Evolutionary conservation across 1,284 basidiomycete species (phyloP).

Genomic region (Melampsora larici-populina): DNA sequence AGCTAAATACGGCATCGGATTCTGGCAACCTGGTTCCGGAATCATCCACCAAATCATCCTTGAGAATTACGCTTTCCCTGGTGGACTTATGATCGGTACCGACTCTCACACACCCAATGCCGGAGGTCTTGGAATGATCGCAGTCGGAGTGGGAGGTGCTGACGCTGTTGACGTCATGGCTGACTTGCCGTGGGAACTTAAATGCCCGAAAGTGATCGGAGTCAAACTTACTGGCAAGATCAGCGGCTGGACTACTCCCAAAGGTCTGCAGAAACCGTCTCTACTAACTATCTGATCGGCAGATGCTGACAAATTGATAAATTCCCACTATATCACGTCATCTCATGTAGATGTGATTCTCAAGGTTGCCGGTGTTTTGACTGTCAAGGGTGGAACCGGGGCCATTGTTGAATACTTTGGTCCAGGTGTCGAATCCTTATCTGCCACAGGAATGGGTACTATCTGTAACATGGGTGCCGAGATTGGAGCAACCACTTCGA

Average conservation of each 20-base stretch:
- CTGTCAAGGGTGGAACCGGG: constrained; percentile 96
- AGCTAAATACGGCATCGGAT: constrained; percentile 98
- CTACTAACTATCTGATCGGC: neutral
- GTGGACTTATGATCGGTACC: constrained; percentile 98
- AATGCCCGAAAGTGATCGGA: constrained; percentile 98
- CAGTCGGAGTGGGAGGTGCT: constrained; percentile 98
- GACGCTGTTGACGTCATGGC: constrained; percentile 99
- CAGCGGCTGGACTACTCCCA: constrained; percentile 93
- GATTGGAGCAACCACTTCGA: constrained; percentile 95
- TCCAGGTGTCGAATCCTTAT: constrained; percentile 89
- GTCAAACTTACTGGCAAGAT: constrained; percentile 95
- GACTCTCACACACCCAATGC: constrained; percentile 99
- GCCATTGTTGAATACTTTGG: constrained; percentile 93
- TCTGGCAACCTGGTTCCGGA: constrained; percentile 99
- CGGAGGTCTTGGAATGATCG: constrained; percentile 97
- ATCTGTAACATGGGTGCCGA: constrained; percentile 99
- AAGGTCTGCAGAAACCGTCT: constrained; percentile 62
- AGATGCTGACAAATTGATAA: constrained; percentile 18
- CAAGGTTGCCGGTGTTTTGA: constrained; percentile 94
- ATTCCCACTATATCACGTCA: constrained; percentile 19
- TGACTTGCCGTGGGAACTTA: constrained; percentile 94
- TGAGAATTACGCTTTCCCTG: constrained; percentile 98
- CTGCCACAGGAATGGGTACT: constrained; percentile 98
- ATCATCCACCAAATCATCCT: constrained; percentile 83
- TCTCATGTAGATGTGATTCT: constrained; percentile 74